Base-by-base conservation (phyloP, 208 protist species). In the Crithidia expoeki region DNA sequence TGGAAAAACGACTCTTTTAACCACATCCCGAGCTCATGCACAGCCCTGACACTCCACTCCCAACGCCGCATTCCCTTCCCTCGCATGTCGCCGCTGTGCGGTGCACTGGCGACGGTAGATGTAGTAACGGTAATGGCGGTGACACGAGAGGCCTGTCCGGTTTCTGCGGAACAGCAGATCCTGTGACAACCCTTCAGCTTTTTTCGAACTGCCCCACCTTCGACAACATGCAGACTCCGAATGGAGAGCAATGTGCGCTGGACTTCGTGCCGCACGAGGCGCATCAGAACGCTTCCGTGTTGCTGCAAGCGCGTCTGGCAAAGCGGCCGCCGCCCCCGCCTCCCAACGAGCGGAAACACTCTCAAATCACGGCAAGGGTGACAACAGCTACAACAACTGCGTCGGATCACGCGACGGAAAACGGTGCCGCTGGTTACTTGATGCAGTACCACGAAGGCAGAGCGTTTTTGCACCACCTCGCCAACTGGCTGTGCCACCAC, bases 401-500 rank as follows among this genome's bases (percentile, higher is more conserved):
- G n/a, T n/a, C n/a, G n/a, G n/a, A n/a, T n/a, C n/a, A n/a, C n/a
- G 23, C 30, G 7, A 17, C 34, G 44, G 27, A 42, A 32, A 28
- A 28, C 10, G 49, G 19, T 38, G 30, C 1, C 0, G 36, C n/a
- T 9, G 27, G 30, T 40, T 6, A 53, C 12, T 16, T 64, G 27
- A 4, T 69, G 58, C 47, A 25, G 7, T 7, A 33, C 28, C 14
- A 42, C 40, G 56, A 27, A 23, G 44, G 42, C 14, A 61, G 58
- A n/a, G 19, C 30, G 21, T 68, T 65, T 23, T 63, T 74, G 17
- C 66, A 44, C 23, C 66, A 53, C 40, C 63, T 80, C 11, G 60
- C 71, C n/a, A 53, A 30, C 6, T 94, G 86, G 85, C 61, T 93
- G 16, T 77, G 64, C 0, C 63, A 59, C 23, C 79, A 72, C 25